Base-by-base conservation (phyloP, 1,284 basidiomycete species). In the Sanghuangporus weigelae region DNA sequence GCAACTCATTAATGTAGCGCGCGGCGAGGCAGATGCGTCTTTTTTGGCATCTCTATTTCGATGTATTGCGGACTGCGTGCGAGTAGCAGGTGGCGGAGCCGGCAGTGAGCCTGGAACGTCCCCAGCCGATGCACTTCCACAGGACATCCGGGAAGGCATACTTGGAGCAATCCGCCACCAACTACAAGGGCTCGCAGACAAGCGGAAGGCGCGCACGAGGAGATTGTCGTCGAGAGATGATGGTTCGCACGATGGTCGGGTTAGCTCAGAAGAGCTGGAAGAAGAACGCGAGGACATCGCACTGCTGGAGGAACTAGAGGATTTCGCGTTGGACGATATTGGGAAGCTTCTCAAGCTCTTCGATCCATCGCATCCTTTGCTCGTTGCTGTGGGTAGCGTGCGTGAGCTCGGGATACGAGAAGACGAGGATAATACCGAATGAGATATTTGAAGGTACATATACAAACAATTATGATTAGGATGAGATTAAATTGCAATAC, bases 41-140 rank as follows among this genome's bases (percentile, higher is more conserved):
- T 92, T 90, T 76, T 81, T 93, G 26, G 83, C 85, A 0, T 90
- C 89, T 0, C 77, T 93, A 16, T 93, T 88, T 79, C 90, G 88
- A 68, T 88, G 87, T 68, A 82, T 93, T 72, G 78, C 81, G 55
- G 90, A 93, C 71, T 82, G 82, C 3, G 68, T 91, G 7, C 81
- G 81, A 31, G 81, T 92, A 21, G 77, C 92, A 50, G 84, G 86
- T 2, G 84, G 84, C 0, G 38, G 50, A 3, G 53, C 38, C 8
- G 46, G 44, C 7, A 60, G 21, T 21, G 50, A 54, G 36, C 50
- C 44, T 7, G 51, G 53, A 21, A 44, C 61, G 3, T 40, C 35
- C 19, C 63, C 63, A 21, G 67, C 67, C 10, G 65, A 69, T 0
- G 73, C 80, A 2, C 78, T 90, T 56, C 76, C 84, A 8, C 76